A percentile compares a stretch with the other conserved stretches of the same genome.
Conservation (phyloP, 257 asterid genomes). For the Przewalskia tangutica region DNA sequence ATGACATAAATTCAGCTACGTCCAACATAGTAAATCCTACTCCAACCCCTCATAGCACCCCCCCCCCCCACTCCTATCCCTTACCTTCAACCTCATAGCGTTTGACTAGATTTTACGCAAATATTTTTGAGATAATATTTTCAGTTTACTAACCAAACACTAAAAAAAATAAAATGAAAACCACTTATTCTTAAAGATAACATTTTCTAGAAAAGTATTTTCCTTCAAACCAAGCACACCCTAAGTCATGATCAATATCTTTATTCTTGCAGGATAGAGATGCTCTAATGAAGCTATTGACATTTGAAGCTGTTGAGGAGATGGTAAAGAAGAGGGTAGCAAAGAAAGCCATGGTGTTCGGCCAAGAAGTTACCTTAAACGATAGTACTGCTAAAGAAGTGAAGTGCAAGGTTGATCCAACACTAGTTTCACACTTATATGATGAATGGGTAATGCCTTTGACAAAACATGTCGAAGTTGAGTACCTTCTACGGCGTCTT, state of each 20-base stretch:
- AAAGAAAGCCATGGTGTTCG: conserved; percentile 62
- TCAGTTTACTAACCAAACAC: too few species aligned
- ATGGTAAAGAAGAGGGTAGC: conserved; percentile 62
- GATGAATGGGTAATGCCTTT: conserved; percentile 80
- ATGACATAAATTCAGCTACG: too few species aligned
- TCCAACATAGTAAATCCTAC: too few species aligned
- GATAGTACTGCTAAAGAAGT: conserved; percentile 14
- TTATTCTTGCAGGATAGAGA: conserved; percentile 52
- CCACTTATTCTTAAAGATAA: too few species aligned
- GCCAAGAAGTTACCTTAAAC: conserved; percentile 49
- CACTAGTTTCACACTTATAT: conserved; percentile 38
- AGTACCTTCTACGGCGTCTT: conserved; percentile 69
- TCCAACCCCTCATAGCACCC: too few species aligned
- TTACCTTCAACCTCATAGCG: too few species aligned
- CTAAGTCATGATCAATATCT: background rate
- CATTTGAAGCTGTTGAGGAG: conserved; percentile 47
- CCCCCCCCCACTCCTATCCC: too few species aligned
- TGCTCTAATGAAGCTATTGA: conserved; percentile 37
- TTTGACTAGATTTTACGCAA: too few species aligned
- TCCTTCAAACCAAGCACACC: too few species aligned
- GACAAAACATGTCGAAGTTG: conserved; percentile 72
- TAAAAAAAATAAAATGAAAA: too few species aligned
- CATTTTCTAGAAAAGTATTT: too few species aligned
- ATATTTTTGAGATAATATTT: too few species aligned
- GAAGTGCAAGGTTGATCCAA: conserved; percentile 59